Base-by-base conservation (phyloP, 192 early-diverging fungal genomes). In the Fimicolochytrium jonesii region DNA sequence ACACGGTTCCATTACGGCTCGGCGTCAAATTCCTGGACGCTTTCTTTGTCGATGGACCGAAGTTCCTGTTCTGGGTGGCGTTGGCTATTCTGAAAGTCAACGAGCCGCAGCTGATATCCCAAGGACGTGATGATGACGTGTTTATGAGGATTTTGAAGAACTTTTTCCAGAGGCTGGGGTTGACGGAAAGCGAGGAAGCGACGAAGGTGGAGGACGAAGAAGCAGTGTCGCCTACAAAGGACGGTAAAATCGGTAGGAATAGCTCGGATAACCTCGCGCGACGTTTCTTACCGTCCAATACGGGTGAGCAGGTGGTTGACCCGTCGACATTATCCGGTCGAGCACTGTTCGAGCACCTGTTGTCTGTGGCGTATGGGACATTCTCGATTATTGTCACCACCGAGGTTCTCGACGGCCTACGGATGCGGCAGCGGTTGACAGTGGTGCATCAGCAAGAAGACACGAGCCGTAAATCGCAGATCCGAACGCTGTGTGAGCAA, bases 11-110 rank as follows among this genome's bases (percentile, higher is more conserved):
- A 5, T 49, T 85, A 1, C 32, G 63, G 9, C 50, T 75, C n/a
- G 83, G 69, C 25, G 62, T 81, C 45, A 73, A 66, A 54, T 66
- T 85, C 33, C 69, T 85, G 46, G 83, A 85, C 58, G 57, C 66
- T 22, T 84, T 85, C 52, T 85, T 85, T 51, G 46, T 85, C n/a
- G 81, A 85, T 50, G 83, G 83, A 3, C 83, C 83, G n/a, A 80
- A 79, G 52, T 81, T 81, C 42, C 44, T 84, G 39, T 85, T 84
- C 46, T 85, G 83, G 83, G 45, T 81, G 18, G 69, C 78, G 18
- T 46, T 85, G 30, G 70, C 75, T 7, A 67, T 85, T 25, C 45
- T 85, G 34, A 84, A 83, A 57, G 52, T 81, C 32, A 85, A 81
- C 52, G 83, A 85, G 66, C 49, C 35, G 29, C 53, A 76, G 56